phyloP scores from a whole-genome alignment of 805 yeast genomes.

The Candida arabinofermentans region DNA sequence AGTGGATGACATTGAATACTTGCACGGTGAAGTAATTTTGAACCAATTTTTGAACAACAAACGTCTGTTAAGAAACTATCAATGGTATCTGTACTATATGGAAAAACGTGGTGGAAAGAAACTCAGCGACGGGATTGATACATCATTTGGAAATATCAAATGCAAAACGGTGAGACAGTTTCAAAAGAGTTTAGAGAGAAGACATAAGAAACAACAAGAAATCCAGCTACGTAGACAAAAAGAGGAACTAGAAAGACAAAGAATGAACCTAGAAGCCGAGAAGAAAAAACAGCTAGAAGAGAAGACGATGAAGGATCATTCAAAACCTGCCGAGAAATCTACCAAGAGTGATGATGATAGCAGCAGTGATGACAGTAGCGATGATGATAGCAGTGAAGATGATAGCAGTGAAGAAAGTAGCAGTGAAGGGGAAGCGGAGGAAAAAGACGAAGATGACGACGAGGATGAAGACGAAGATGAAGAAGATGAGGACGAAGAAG shows the following conservation, averaged over 20 bases:
- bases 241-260: constrained; percentile 12
- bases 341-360: constrained; percentile 9
- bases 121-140: constrained; percentile 17
- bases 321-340: constrained; percentile 1
- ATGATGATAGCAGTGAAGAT: constrained; percentile 1
- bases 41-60: constrained; percentile 41
- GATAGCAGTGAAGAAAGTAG: constrained; percentile 4
- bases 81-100: constrained; percentile 48
- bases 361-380: constrained; percentile 8
- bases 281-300: constrained; percentile 4
- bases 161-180: constrained; percentile 24
- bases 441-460: constrained; percentile 1
- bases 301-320: not conserved
- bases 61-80: constrained; percentile 38
- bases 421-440: constrained; percentile 4
- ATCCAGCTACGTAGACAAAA: constrained; percentile 14
- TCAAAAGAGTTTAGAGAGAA: constrained; percentile 26
- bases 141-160: constrained; percentile 9
- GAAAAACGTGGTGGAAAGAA: constrained; percentile 36
- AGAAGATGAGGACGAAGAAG: constrained; percentile 5
- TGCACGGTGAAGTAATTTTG: constrained; percentile 45
- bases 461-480: not conserved
- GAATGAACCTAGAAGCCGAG: constrained; percentile 5
- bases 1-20: constrained; percentile 43
- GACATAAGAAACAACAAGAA: constrained; percentile 16